Base-by-base conservation (phyloP, 805 yeast species). In the Candida krabiensis region DNA sequence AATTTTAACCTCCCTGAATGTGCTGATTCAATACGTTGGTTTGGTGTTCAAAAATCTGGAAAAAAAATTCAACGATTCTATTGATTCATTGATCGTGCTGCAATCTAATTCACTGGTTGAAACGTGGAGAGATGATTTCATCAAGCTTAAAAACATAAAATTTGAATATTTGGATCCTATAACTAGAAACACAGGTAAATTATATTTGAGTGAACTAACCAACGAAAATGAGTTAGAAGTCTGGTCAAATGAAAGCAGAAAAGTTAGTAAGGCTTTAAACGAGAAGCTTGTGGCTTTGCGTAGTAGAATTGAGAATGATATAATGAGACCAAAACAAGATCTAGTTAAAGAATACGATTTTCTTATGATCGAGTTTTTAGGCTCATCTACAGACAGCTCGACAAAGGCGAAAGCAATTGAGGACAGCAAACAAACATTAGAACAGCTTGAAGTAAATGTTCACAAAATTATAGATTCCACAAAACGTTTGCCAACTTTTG, bases 11-110 rank as follows among this genome's bases (percentile, higher is more conserved):
- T 66, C 78, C 4, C 58, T 76, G 27, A 74, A 71, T 46, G 71
- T 72, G 2, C 61, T 77, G 9, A 70, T 74, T 37, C 80, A 74
- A 47, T 75, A 77, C 46, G 67, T 69, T 28, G 64, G 71, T n/a
- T 66, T 71, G 38, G 68, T 73, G 42, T 62, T 70, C 31, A 63
- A 63, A 32, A 67, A 66, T 1, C 61, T 71, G 3, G 78, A 61
- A 23, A 58, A 53, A 27, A 56, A 51, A 15, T 71, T 72, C 47
- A 64, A 64, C 30, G 67, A 52, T 14, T 61, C 67, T 14, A 58
- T 57, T 17, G 63, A 61, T 28, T 37, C 46, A 7, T 50, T 60
- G 37, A 63, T 63, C 33, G 33, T 66, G 8, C 52, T 76, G 16
- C 67, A 64, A 40, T 41, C 61, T 33, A 72, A 74, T 41, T 65